phyloP scores from a whole-genome alignment of 495 filamentous ascomycete species.

The Chaetomium tenue region DNA sequence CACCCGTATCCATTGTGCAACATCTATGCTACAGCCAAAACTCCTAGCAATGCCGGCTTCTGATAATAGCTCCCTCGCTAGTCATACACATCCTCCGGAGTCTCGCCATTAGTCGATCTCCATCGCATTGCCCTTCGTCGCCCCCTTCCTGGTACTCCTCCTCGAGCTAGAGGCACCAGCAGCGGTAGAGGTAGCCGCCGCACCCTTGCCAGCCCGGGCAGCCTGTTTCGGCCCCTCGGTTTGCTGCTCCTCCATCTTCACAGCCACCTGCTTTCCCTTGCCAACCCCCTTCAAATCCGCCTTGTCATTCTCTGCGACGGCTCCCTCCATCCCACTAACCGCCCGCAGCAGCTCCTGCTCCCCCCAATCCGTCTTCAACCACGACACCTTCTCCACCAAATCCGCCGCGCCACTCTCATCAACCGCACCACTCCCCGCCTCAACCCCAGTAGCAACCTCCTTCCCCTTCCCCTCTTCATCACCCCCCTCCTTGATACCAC shows the following conservation, averaged over 20 bases:
- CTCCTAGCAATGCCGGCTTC: slow-evolving; percentile 2
- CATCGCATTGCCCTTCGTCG: slow-evolving; percentile 4
- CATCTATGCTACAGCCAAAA: background rate
- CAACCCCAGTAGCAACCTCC: background rate
- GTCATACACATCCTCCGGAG: background rate
- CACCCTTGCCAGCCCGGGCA: slow-evolving; percentile 21
- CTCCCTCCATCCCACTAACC: slow-evolving; percentile 35
- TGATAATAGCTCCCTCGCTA: background rate
- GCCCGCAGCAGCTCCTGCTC: slow-evolving; percentile 42
- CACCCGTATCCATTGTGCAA: background rate
- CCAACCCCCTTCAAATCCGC: slow-evolving; percentile 22
- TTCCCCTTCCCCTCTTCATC: slow-evolving; percentile 16
- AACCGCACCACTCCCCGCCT: background rate
- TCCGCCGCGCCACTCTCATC: slow-evolving; percentile 28
- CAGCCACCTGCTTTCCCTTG: slow-evolving; percentile 30
- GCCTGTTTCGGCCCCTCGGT: slow-evolving; percentile 14
- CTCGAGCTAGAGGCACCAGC: background rate
- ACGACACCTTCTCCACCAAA: slow-evolving; percentile 32
- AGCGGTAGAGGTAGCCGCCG: slow-evolving; percentile 15
- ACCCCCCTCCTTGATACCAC: background rate
- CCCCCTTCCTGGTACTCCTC: background rate
- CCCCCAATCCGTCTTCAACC: slow-evolving; percentile 40
- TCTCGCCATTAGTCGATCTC: slow-evolving; percentile 10
- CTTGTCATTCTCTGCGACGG: background rate
- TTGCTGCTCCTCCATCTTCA: slow-evolving; percentile 3